Base-by-base conservation (phyloP, 345 rosid genomes). In the Eucalyptus melliodora region DNA sequence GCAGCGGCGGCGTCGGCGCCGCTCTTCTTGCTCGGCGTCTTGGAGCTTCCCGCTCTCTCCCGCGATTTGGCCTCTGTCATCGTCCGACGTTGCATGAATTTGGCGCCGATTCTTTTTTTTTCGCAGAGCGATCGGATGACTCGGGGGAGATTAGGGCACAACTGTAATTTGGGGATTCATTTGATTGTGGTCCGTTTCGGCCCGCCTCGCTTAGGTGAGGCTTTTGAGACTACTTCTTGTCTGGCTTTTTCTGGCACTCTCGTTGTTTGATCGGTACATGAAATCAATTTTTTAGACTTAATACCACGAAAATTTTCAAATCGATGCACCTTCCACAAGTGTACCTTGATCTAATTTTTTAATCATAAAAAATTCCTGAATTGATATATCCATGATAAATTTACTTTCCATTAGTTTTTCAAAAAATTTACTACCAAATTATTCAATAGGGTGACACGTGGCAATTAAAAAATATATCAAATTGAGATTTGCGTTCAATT, bases 21-120 rank as follows among this genome's bases (percentile, higher is more conserved):
- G 88, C 88, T 77, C 88, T 44, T 65, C 80, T 42, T 37, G 88
- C 40, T 86, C 62, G 65, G n/a, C 42, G 81, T 65, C 44, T 44
- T 49, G 50, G 87, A 45, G 56, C 50, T 86, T 89, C 90, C 90
- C 86, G 53, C 56, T 42, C 55, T 72, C 88, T 62, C 86, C 7
- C 53, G 87, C 50, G 86, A 77, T 60, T 89, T 86, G 37, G 60
- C 50, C 77, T 37, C 86, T 23, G 85, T 40, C 85, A 77, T 77
- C 83, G 83, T 40, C 12, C 83, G 23, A 37, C 83, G 83, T 37
- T 5, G 26, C 83, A 40, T 40, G 47, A 40, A 77, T 23, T 40
- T 77, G 85, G 85, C 85, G 85, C 85, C 85, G 85, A 77, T 77
- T 40, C 85, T 11, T 11, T 21, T 4, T 4, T 31, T 37, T 40